Percentiles rank a stretch among this genome's conserved stretches.
These are phyloP conservation scores for Paecilomyces formosus DNA, from an alignment of 2,329 filamentous ascomycete genomes.

Conservation along the genomic window DNA sequence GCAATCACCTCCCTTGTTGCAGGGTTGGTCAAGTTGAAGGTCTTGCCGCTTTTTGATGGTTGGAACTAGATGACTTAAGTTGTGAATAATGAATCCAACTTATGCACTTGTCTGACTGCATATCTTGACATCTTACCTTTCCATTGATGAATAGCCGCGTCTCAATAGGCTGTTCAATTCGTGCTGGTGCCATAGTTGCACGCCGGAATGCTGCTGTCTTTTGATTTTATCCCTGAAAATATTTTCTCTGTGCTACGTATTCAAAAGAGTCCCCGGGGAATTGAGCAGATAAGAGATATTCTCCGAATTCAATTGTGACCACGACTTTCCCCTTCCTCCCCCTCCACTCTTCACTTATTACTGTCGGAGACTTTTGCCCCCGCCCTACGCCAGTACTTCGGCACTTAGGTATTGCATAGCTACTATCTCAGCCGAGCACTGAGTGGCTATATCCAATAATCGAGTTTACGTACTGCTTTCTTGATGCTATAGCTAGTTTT, in stretches of 20 bases:
- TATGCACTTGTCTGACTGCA: not conserved
- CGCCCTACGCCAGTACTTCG: too few relatives aligned
- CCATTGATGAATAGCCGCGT: slow-evolving; percentile 13
- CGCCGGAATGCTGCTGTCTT: not conserved
- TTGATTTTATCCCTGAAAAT: not conserved
- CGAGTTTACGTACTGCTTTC: too few relatives aligned
- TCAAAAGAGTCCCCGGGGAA: not conserved
- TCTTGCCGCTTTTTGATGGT: slow-evolving; percentile 10
- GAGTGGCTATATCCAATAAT: too few relatives aligned
- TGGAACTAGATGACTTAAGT: slow-evolving; percentile 5
- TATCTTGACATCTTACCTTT: slow-evolving; percentile 5
- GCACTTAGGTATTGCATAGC: too few relatives aligned
- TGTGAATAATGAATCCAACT: not conserved
- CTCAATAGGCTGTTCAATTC: slow-evolving; percentile 5
- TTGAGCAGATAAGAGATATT: not conserved
- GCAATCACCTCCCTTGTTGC: slow-evolving; percentile 9
- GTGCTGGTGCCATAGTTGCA: not conserved
- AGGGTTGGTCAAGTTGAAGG: slow-evolving; percentile 9
- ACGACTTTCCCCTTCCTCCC: not conserved
- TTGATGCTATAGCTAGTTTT: not conserved
- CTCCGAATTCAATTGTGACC: not conserved
- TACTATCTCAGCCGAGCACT: too few relatives aligned
- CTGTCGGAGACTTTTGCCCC: too few relatives aligned
- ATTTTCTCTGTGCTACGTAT: not conserved
- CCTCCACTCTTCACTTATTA: not conserved